Evolutionary conservation across 2,329 filamentous ascomycete species (phyloP), one percentile per base, ranked within the genome.

Genomic region (Claviceps pusilla): DNA sequence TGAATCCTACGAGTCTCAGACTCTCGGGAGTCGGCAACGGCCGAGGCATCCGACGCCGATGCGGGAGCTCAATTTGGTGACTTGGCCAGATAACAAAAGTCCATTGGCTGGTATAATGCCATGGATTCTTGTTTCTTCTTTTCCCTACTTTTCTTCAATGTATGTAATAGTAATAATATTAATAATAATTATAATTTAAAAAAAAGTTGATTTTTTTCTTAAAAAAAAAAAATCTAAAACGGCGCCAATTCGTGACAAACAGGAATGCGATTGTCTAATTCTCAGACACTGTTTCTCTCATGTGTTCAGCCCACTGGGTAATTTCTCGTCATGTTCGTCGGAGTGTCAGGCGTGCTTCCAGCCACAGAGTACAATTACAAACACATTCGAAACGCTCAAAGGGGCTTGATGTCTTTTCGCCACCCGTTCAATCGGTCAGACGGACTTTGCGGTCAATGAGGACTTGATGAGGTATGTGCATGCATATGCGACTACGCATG

Each of bases 1-100:
- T 57, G 84, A 84, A 5, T 70, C 71, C 9, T 91, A 88, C 63
- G 87, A 94, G 61, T 86, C 82, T 59, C 95, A 59, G 89, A 95
- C 65, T 95, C 93, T 66, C 77, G 89, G 16, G 89, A 95, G 67
- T 87, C 80, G 0, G 89, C 89, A 0, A 89, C 89, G 0, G 86
- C 83, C 0, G 86, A 87, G 1, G 83, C 87, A 0, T 86, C 77
- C 57, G 74, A 90, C 66, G 78, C 75, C 0, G 69, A 76, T 4
- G 76, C 76, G 2, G 87, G 84, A 24, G 24, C 24, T 51, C 70
- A 88, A 3, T 75, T 73, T 43, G 84, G 86, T 1, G 88, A 88
- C 6, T 70, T 91, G 31, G 86, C 87, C 39, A 78, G 75, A 64
- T 89, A 84, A 59, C 80, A 29, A 10, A 7, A 16, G 11, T 16